Evolutionary conservation across 352 stramenopile species (phyloP).

Genomic region (Pythium rhizo-oryzae): DNA sequence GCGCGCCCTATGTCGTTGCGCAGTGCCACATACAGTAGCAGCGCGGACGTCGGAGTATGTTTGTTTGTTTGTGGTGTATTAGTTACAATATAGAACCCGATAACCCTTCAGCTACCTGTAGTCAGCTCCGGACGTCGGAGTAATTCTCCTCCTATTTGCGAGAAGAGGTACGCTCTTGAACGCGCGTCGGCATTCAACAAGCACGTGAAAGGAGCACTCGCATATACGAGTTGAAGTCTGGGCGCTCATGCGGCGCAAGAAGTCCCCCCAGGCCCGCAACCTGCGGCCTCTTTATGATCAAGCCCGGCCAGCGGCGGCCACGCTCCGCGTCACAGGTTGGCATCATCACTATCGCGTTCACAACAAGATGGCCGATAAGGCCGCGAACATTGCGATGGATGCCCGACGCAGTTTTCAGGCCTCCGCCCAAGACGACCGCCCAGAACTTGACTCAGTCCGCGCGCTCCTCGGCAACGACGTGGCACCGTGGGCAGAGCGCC

Average conservation of each 20-base stretch:
- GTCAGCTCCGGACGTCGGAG: too few species aligned
- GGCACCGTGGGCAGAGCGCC: background rate
- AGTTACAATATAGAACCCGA: too few species aligned
- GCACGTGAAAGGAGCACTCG: too few species aligned
- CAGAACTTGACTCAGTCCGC: background rate
- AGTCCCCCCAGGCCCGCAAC: background rate
- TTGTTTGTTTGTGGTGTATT: too few species aligned
- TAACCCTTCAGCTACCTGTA: too few species aligned
- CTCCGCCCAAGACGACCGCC: background rate
- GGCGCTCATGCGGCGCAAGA: background rate
- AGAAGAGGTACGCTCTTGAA: too few species aligned
- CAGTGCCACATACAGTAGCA: too few species aligned
- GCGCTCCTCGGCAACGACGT: background rate
- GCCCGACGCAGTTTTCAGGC: background rate
- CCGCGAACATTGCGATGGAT: background rate
- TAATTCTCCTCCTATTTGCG: too few species aligned
- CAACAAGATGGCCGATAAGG: background rate
- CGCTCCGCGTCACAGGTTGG: background rate
- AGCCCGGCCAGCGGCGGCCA: slow-evolving; percentile 1
- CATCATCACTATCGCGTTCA: background rate
- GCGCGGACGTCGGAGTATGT: too few species aligned
- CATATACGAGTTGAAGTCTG: too few species aligned
- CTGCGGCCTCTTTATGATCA: background rate
- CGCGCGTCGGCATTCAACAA: too few species aligned
- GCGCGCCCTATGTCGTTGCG: too few species aligned